Evolutionary conservation across 2,329 filamentous ascomycete genomes (phyloP), one percentile per base, ranked within the genome.

Genomic region (Hypoxylon sp.): DNA sequence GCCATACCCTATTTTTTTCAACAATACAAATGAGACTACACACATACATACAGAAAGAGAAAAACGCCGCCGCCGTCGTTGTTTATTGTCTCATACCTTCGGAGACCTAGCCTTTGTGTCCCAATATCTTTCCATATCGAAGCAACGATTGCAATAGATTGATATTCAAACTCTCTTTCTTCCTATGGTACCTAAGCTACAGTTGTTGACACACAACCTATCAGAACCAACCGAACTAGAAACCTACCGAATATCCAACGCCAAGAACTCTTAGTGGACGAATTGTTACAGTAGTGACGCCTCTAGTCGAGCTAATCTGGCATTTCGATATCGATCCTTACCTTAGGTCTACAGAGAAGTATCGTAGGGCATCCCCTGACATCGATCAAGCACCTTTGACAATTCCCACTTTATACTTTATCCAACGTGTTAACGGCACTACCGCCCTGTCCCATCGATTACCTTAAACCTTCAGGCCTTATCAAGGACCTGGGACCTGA

Each of bases 211-310:
- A 26, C 20, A 41, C 37, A 41, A 41, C 44, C 22, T 17, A n/a
- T 17, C 44, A 41, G 17, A 41, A 41, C 37, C 37, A 41, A 41
- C 5, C 37, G 37, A 19, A 41, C n/a, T 15, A 34, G 24, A 15
- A 65, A 62, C 58, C 47, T 28, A 39, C 49, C 53, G 46, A 48
- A 44, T 48, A 20, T 22, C 54, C 37, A 30, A 56, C 43, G 63
- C 63, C 63, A 66, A 66, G 63, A 17, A 22, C 20, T n/a, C 32
- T 59, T 59, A 57, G 63, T 32, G 55, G 54, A 50, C 46, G 32
- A 32, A 32, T 41, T 46, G n/a, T 10, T 41, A 41, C 1, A 57
- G 43, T 58, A 43, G 52, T 56, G 44, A 61, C 47, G 32, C 54
- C 24, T 50, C 52, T 52, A 55, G 30, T 20, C 34, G 24, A 48